Evolutionary conservation across 139 green algal species (phyloP), one percentile per base, ranked within the genome.

Genomic region (Chlorella vulgaris): DNA sequence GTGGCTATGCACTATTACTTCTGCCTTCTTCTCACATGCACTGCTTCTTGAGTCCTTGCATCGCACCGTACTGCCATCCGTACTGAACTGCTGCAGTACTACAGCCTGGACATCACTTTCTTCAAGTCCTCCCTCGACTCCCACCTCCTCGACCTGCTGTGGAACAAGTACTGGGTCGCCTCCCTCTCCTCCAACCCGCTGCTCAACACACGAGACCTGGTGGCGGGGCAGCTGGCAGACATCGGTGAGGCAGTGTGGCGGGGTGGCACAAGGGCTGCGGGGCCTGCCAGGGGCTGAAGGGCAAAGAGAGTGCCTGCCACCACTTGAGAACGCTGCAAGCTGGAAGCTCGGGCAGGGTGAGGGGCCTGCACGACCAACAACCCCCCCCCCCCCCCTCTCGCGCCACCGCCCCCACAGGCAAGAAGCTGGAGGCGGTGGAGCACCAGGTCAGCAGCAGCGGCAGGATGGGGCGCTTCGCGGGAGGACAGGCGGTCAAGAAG

Each of bases 91-190:
- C 71, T 84, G 66, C 86, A 92, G 88, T 96, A 97, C 83, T 96
- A 97, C 83, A 76, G 77, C 40, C 86, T 96, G 35, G 93, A 98
- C 73, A 85, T 98, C 24, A 90, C 83, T 43, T 98, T 93, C 86
- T 99, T 99, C 93, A 99, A 99, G 87, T 96, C 90, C 21, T 84
- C 71, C 35, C 84, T 97, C 36, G 93, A 98, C 87, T 84, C 88
- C 10, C 88, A 93, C 78, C 85, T 98, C 78, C 88, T 99, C 58
- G 89, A 96, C 84, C 86, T 96, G 75, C 87, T 99, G 39, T 98
- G 95, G 94, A 94, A 95, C 90, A 97, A 97, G 88, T 98, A 99
- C 81, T 99, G 96, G 96, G 92, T 95, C 21, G 93, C 92, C 81
- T 98, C 96, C 3, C 90, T 99, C 31, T 91, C 86, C 5, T 90